phyloP scores from a whole-genome alignment of 805 yeast genomes.

The Candida argentea region DNA sequence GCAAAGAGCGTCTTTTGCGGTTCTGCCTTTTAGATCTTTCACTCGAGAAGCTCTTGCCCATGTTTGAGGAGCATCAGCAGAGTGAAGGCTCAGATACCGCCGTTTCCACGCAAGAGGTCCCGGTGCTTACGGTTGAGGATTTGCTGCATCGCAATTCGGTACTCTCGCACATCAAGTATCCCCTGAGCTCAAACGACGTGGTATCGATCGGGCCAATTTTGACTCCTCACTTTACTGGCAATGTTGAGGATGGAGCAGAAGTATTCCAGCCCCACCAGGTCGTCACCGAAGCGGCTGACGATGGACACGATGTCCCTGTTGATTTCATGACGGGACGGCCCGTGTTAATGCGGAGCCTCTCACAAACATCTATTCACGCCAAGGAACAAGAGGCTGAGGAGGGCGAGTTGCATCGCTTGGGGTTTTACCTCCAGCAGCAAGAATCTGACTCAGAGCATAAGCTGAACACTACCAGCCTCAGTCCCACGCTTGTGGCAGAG shows the following conservation, averaged over 20 bases:
- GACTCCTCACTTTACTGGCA: constrained; percentile 28
- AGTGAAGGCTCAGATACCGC: constrained; percentile 6
- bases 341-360: constrained; percentile 50
- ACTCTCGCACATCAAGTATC: too few relatives aligned
- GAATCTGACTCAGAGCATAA: constrained; percentile 4
- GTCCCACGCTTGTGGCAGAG: background rate
- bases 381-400: constrained; percentile 81
- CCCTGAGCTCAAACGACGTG: constrained; percentile 40
- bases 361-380: constrained; percentile 59
- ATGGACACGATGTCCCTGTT: constrained; percentile 42
- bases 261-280: constrained; percentile 55
- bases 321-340: constrained; percentile 69
- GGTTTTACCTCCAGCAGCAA: constrained; percentile 65
- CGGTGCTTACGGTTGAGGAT: constrained; percentile 6
- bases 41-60: constrained; percentile 40
- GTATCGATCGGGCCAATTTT: constrained; percentile 45
- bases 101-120: background rate
- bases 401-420: constrained; percentile 86
- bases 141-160: constrained; percentile 30
- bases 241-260: constrained; percentile 7
- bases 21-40: constrained; percentile 47
- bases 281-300: constrained; percentile 53
- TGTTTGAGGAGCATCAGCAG: constrained; percentile 35
- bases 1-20: constrained; percentile 43
- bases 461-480: background rate